A percentile compares a stretch with the other conserved stretches of the same genome.
Conservation (phyloP, 768 basidiomycete genomes). For the Mycena kentingensis region DNA sequence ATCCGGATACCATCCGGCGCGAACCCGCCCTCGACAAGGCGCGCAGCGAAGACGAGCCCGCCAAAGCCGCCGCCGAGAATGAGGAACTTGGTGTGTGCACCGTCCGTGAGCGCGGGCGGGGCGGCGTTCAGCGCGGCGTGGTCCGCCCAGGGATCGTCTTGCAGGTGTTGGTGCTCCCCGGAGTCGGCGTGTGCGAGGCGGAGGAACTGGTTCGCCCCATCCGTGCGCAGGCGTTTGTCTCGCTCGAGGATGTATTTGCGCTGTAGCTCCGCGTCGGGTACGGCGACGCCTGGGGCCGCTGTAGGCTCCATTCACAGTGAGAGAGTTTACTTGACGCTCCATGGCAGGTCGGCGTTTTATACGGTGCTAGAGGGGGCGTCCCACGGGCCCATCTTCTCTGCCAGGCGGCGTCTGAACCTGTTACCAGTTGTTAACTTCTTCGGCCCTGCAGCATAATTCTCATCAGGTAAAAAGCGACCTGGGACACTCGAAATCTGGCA, state of each 20-base stretch:
- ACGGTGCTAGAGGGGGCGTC: too few relatives aligned
- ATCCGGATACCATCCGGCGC: conserved; percentile 13
- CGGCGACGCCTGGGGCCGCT: not conserved
- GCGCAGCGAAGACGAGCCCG: conserved; percentile 11
- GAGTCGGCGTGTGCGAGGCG: conserved; percentile 11
- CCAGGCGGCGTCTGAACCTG: too few relatives aligned
- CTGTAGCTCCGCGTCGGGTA: not conserved
- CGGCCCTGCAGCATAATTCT: too few relatives aligned
- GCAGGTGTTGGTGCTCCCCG: conserved; percentile 5
- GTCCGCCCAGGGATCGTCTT: conserved; percentile 15
- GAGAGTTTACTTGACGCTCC: too few relatives aligned
- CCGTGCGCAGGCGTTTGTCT: conserved; percentile 16
- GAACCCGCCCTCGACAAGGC: conserved; percentile 18
- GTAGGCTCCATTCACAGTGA: too few relatives aligned
- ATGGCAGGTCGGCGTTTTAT: too few relatives aligned
- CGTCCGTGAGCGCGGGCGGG: conserved; percentile 6
- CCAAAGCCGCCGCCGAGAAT: conserved; percentile 12
- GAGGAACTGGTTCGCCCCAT: conserved; percentile 11
- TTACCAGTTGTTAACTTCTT: too few relatives aligned
- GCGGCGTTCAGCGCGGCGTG: conserved; percentile 12
- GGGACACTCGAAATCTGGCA: too few relatives aligned
- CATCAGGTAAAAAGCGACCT: too few relatives aligned
- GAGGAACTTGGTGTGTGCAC: conserved; percentile 9
- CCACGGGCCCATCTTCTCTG: too few relatives aligned
- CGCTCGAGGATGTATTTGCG: conserved; percentile 15